Conservation (phyloP, 2,329 filamentous ascomycete genomes). For the Hymenoscyphus infarciens region DNA sequence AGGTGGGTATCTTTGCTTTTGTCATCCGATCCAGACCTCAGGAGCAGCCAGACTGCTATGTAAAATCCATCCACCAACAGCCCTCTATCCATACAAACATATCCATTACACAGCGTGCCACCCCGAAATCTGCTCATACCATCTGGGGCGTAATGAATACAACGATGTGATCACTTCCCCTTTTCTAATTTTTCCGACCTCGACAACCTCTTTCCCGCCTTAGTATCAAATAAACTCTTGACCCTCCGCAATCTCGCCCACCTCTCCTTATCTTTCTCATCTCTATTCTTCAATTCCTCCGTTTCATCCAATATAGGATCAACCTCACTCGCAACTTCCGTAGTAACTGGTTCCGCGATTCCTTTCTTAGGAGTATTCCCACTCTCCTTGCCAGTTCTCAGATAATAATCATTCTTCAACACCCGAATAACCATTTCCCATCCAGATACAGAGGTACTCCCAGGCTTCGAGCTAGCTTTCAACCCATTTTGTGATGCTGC, state of each 20-base stretch:
- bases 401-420: conserved; percentile 52
- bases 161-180: background rate
- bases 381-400: conserved; percentile 25
- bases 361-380: conserved; percentile 9
- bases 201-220: conserved; percentile 49
- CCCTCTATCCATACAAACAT: background rate
- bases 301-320: conserved; percentile 27
- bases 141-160: background rate
- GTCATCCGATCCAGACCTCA: conserved; percentile 1
- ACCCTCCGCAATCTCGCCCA: conserved; percentile 69
- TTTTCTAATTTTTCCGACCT: conserved; percentile 5
- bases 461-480: conserved; percentile 30
- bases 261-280: conserved; percentile 66
- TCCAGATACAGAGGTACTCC: conserved; percentile 40
- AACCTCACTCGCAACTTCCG: conserved; percentile 12
- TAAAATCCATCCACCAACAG: background rate
- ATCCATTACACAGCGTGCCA: background rate
- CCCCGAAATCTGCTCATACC: too few relatives aligned
- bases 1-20: background rate
- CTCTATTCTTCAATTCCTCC: conserved; percentile 41
- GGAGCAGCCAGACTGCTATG: background rate
- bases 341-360: conserved; percentile 7
- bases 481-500: conserved; percentile 54
- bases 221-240: conserved; percentile 68
- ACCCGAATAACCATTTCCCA: conserved; percentile 55